Evolutionary conservation across 1,284 basidiomycete genomes (phyloP).

Genomic region (Malassezia nana): DNA sequence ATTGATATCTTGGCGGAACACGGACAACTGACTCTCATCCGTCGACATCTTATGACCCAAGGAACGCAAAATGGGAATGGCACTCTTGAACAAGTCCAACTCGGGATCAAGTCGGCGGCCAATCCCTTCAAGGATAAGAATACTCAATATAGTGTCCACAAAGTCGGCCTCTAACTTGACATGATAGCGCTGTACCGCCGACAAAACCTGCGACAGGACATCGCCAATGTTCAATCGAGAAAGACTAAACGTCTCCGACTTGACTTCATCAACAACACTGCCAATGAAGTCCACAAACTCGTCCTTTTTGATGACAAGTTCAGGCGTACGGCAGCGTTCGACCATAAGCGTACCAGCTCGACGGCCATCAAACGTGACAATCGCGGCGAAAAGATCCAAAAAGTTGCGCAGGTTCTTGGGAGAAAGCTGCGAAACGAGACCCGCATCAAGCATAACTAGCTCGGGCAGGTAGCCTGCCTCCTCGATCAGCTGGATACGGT

Average conservation of each 20-base stretch:
- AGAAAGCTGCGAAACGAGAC: conserved; percentile 78
- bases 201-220: conserved; percentile 75
- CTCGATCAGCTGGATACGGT: conserved; percentile 60
- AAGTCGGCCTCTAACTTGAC: conserved; percentile 99
- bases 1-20: conserved; percentile 10
- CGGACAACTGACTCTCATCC: conserved; percentile 14
- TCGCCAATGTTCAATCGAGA: conserved; percentile 93
- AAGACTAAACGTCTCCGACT: conserved; percentile 89
- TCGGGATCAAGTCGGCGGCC: conserved; percentile 84
- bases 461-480: conserved; percentile 77
- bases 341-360: conserved; percentile 90
- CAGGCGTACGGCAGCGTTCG: conserved; percentile 82
- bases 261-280: conserved; percentile 81
- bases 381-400: conserved; percentile 85
- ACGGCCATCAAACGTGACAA: conserved; percentile 94
- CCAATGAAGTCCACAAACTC: conserved; percentile 96
- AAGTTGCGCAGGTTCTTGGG: conserved; percentile 77
- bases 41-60: conserved; percentile 26
- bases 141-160: conserved; percentile 91
- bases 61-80: conserved; percentile 39
- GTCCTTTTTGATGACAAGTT: conserved; percentile 79
- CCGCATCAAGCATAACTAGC: conserved; percentile 91
- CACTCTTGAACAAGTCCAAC: conserved; percentile 57
- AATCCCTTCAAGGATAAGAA: conserved; percentile 87
- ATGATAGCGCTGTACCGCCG: conserved; percentile 79